Evolutionary conservation across 129 eudicot genomes (phyloP), one percentile per base, ranked within the genome.

Genomic region (Lactuca sativa): DNA sequence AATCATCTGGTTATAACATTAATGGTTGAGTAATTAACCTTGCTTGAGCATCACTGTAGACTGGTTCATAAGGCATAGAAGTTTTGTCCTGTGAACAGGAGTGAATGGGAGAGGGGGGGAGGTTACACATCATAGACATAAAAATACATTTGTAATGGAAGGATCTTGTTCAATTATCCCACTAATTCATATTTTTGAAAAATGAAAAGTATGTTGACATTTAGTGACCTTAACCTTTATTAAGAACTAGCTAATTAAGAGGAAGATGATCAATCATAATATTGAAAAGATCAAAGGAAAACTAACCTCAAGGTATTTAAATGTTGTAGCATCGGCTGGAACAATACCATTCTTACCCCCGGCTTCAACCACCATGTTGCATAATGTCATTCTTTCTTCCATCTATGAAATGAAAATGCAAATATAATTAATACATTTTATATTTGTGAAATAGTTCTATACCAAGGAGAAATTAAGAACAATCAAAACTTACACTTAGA

Each of bases 361-460:
- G 66, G 86, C 95, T 69, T 88, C 95, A 52, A 88, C 74, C 16
- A 80, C 90, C 95, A 84, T 85, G 76, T 80, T 88, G 91, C 91
- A 88, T 59, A 88, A 74, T 61, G 83, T 82, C 95, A 88, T 88
- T 68, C 91, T 77, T 52, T 85, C 95, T 75, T 85, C 95, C 95
- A 88, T 88, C 95, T 88, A 41, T 58, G 9, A 9, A 30, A 7
- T n/a, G 9, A 17, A 64, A 21, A 64, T n/a, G 7, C 8, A 9
- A 66, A 30, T n/a, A 14, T 10, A 13, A 49, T 25, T 7, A 48
- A 7, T 47, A 30, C 43, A 12, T 48, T 66, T 14, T 38, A 10
- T 12, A 64, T 17, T 9, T 2, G 1, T 58, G 6, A 17, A 33
- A 52, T 67, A 36, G 51, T n/a, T 3, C 14, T 33, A 60, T 60